Base-by-base conservation (phyloP, 176 grass and related monocot species). In the Luzula sylvatica region DNA sequence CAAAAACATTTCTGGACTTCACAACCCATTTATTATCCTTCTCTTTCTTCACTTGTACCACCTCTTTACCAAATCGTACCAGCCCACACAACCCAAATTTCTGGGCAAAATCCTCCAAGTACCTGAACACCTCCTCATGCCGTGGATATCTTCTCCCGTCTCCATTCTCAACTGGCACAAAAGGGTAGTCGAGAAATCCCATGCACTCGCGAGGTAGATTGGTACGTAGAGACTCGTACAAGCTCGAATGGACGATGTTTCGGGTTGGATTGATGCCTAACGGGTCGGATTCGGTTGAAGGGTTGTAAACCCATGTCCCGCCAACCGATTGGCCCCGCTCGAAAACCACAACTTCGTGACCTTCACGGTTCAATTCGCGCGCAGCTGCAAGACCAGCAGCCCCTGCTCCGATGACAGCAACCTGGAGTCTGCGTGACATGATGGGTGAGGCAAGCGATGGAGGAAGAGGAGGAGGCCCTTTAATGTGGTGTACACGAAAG, bases 101-200 rank as follows among this genome's bases (percentile, higher is more conserved):
- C 42, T 58, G 40, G 3, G 72, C 68, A 15, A 98, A 98, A 42
- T 46, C 75, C 75, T 98, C 60, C 11, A 98, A 72, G 55, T 98
- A 90, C 1, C 81, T 55, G 8, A 98, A 78, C 46, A 90, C 81
- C 78, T 98, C 92, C 29, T 72, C 38, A 63, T 90, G 92, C 1
- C 74, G 68, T 0, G 85, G 92, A 56, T 89, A 98, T 58, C 81
- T 58, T 38, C 75, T 77, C 15, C 58, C 14, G 32, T 98, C 78
- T 3, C 32, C 71, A 26, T 30, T 66, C 54, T 29, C 28, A 20
- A 53, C 53, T 8, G 21, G 66, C 7, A 51, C 46, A 22, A 89
- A 96, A 20, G 92, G 92, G 65, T 82, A 96, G 58, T 96, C 92
- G 12, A 82, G 62, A 66, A 86, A 96, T 15, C 81, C 81, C 92